Conservation (phyloP, 371 early-diverging fungal species). For the Zopfochytrium polystomum region DNA sequence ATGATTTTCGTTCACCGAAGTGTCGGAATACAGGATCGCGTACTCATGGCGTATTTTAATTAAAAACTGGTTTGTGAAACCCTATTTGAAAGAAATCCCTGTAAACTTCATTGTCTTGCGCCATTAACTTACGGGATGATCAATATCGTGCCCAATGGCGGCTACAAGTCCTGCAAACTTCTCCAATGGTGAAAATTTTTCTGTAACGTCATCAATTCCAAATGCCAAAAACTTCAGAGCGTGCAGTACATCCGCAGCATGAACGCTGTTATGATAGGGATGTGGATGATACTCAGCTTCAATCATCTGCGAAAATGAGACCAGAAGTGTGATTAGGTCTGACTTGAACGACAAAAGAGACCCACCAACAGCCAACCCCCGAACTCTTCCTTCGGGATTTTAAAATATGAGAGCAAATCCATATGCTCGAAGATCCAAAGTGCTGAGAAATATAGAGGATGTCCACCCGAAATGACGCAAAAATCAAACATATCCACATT, state of each 20-base stretch:
- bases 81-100: conserved; percentile 18
- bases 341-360: background rate
- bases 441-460: conserved; percentile 40
- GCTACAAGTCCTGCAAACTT: conserved; percentile 43
- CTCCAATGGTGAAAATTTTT: conserved; percentile 36
- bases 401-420: conserved; percentile 25
- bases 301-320: conserved; percentile 40
- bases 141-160: conserved; percentile 49
- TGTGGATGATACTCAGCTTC: conserved; percentile 42
- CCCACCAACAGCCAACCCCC: conserved; percentile 39
- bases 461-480: conserved; percentile 37
- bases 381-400: conserved; percentile 30
- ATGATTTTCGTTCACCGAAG: conserved; percentile 39
- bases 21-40: conserved; percentile 46
- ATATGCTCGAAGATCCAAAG: conserved; percentile 31
- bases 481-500: conserved; percentile 40
- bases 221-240: conserved; percentile 44
- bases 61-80: conserved; percentile 49
- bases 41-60: conserved; percentile 41
- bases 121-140: conserved; percentile 45
- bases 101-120: too few relatives aligned
- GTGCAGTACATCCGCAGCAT: conserved; percentile 58
- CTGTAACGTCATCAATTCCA: conserved; percentile 14
- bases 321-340: conserved; percentile 1
- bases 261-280: conserved; percentile 54